Conservation (phyloP, 2,329 filamentous ascomycete genomes). For the Cadophora luteo-olivacea region DNA sequence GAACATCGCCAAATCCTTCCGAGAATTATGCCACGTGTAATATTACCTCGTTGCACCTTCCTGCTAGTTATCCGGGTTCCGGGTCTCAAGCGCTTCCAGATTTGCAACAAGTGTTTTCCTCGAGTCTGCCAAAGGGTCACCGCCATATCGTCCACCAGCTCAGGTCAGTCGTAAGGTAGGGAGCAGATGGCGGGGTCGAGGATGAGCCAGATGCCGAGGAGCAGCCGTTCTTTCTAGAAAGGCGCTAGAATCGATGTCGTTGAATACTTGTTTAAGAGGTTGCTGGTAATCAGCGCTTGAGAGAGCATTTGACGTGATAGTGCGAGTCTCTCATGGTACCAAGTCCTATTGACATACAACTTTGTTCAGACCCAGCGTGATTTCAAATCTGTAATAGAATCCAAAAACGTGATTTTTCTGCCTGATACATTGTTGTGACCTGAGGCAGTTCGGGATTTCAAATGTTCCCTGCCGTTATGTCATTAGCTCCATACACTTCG, state of each 20-base stretch:
- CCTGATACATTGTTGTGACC: constrained; percentile 1
- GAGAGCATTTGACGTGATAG: too few species aligned
- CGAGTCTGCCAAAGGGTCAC: not conserved
- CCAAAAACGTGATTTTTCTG: constrained; percentile 6
- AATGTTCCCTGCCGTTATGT: constrained; percentile 28
- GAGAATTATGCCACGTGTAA: constrained; percentile 9
- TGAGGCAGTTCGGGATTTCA: constrained; percentile 21
- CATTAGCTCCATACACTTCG: constrained; percentile 35
- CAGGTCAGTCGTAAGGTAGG: too few species aligned
- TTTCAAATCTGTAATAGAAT: not conserved
- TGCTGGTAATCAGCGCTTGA: not conserved
- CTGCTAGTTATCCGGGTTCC: not conserved
- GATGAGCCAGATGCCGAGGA: not conserved
- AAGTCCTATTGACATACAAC: too few species aligned
- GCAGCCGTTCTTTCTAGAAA: not conserved
- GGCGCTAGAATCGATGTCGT: not conserved
- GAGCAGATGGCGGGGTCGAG: not conserved
- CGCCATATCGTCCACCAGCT: not conserved
- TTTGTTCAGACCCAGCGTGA: not conserved
- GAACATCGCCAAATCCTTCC: not conserved
- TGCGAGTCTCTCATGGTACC: too few species aligned
- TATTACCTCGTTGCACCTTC: not conserved
- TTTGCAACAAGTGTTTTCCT: not conserved
- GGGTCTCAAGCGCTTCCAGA: not conserved
- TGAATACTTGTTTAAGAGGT: not conserved